These are phyloP conservation scores for Clarireedia homoeocarpa DNA, from an alignment of 2,329 filamentous ascomycete species.

Conservation along the genomic window DNA sequence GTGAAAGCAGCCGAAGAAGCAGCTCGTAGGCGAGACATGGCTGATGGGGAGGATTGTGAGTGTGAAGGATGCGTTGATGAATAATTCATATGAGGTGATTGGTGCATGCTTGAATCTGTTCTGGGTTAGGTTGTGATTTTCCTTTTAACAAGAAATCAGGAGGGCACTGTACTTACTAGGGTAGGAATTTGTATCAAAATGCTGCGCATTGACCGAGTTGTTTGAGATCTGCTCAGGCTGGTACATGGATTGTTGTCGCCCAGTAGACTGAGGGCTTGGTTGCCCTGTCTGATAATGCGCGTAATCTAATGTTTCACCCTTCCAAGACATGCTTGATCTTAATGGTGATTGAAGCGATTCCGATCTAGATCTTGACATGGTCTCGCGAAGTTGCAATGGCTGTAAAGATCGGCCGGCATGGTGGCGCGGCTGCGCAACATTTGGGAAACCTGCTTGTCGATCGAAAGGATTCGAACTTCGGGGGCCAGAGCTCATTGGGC, in stretches of 20 bases:
- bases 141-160: constrained; percentile 17
- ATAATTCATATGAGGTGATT: constrained; percentile 43
- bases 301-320: constrained; percentile 52
- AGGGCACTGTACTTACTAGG: constrained; percentile 34
- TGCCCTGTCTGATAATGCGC: constrained; percentile 39
- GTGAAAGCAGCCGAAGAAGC: constrained; percentile 40
- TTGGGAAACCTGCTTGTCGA: constrained; percentile 41
- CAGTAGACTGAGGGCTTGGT: constrained; percentile 39
- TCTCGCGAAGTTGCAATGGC: constrained; percentile 50
- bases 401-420: constrained; percentile 43
- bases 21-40: constrained; percentile 40
- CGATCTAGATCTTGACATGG: constrained; percentile 47
- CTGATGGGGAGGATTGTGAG: constrained; percentile 34
- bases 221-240: constrained; percentile 40
- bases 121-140: constrained; percentile 21
- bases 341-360: constrained; percentile 52
- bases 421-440: constrained; percentile 37
- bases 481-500: constrained; percentile 39
- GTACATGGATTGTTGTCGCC: constrained; percentile 43
- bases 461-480: constrained; percentile 46
- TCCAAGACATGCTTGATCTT: constrained; percentile 55
- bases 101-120: constrained; percentile 38
- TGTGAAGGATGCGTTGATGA: constrained; percentile 38
- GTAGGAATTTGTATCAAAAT: constrained; percentile 46
- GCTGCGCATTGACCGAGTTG: constrained; percentile 35